Percentiles rank a stretch among this genome's conserved stretches.
These are phyloP conservation scores for Ganoderma meredithae DNA, from an alignment of 1,284 basidiomycete genomes.

Conservation along the genomic window DNA sequence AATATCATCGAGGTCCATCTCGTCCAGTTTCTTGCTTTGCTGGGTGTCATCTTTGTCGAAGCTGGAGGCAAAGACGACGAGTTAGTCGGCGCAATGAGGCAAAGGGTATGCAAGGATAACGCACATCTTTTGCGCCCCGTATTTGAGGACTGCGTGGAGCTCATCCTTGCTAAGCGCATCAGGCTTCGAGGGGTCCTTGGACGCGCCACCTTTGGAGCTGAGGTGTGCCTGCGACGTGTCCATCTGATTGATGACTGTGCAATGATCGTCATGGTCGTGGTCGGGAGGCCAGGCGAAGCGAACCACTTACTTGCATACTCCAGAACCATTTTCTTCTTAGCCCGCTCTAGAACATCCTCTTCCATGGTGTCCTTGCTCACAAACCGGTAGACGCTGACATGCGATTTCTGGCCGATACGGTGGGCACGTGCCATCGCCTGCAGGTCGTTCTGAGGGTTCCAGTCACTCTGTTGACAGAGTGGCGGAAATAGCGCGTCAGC, in stretches of 20 bases:
- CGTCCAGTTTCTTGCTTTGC: constrained; percentile 96
- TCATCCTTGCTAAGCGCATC: constrained; percentile 98
- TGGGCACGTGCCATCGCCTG: constrained; percentile 99
- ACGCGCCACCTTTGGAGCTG: constrained; percentile 71
- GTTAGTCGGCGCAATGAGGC: constrained; percentile 26
- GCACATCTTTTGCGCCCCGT: constrained; percentile 97
- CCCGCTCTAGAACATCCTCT: constrained; percentile 97
- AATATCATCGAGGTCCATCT: constrained; percentile 99
- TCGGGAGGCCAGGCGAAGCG: constrained; percentile 26
- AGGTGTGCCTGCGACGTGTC: constrained; percentile 98
- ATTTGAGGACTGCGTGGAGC: constrained; percentile 97
- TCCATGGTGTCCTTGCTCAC: constrained; percentile 99
- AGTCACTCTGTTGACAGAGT: constrained; percentile 69
- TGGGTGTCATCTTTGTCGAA: constrained; percentile 96
- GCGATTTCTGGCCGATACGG: constrained; percentile 96
- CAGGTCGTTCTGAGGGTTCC: constrained; percentile 98
- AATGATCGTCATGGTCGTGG: constrained; percentile 26
- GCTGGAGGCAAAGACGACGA: constrained; percentile 49
- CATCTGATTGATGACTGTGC: constrained; percentile 97
- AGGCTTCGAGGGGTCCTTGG: constrained; percentile 74
- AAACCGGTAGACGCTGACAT: constrained; percentile 98
- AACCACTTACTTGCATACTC: constrained; percentile 93
- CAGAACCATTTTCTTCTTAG: constrained; percentile 99
- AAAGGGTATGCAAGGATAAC: constrained; percentile 35
- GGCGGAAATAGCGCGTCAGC: constrained; percentile 31